Evolutionary conservation across 176 grass and related monocot genomes (phyloP), one percentile per base, ranked within the genome.

Genomic region (Guadua angustifolia): DNA sequence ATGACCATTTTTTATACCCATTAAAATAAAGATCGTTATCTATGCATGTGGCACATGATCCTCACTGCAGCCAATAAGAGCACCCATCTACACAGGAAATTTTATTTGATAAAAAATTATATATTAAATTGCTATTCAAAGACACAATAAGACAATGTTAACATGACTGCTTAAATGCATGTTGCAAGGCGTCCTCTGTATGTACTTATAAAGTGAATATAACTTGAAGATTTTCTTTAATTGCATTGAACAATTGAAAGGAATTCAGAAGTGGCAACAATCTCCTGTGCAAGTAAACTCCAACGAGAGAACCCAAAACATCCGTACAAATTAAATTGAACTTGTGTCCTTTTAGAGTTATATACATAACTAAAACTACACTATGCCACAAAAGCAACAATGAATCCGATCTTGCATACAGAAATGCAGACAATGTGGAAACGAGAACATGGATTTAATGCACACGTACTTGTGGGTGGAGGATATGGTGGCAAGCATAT

Each of bases 151-250:
- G 16, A 66, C 36, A 35, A 32, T 38, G 35, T 38, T 22, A 7
- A 38, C 29, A 39, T 14, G 33, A 38, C 26, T 39, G 16, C 39
- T 69, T 5, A 2, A 69, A 19, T n/a, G 66, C 39, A 22, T 22
- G 7, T 36, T 14, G 52, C 25, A 59, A n/a, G 19, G 40, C 16
- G 14, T 24, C 66, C 22, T 61, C 17, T 73, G 21, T 60, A 13
- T 59, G 4, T 17, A 61, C 29, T n/a, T 35, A 2, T 14, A 9
- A 82, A 24, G 56, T 10, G 25, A n/a, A 73, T 73, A 18, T 15
- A 82, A 79, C 22, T 64, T n/a, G 25, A n/a, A 24, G 26, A 21
- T 79, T 62, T 10, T 39, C 29, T 72, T 71, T 9, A 72, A 39
- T 61, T 60, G 4, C 21, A 60, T n/a, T 57, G 7, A 29, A 19